These are phyloP conservation scores for Colletotrichum karsti DNA, from an alignment of 2,329 filamentous ascomycete genomes.

Conservation along the genomic window DNA sequence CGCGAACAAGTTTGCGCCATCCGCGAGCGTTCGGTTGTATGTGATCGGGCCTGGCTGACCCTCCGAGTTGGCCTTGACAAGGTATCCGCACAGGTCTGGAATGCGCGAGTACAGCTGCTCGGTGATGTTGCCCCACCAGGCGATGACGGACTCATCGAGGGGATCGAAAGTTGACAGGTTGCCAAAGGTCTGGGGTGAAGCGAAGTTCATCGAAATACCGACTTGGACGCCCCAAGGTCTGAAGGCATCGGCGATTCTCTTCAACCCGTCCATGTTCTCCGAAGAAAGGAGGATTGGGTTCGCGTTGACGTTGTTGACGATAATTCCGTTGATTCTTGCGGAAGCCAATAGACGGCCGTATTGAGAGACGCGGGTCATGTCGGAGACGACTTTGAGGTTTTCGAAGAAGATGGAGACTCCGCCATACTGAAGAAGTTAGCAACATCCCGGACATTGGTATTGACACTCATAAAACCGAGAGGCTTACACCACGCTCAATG, in stretches of 20 bases:
- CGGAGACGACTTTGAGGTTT: conserved; percentile 61
- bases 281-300: conserved; percentile 64
- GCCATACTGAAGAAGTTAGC: conserved; percentile 52
- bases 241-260: conserved; percentile 69
- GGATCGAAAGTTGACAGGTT: conserved; percentile 72
- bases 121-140: conserved; percentile 71
- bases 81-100: conserved; percentile 74
- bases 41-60: conserved; percentile 75
- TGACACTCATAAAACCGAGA: background rate
- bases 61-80: conserved; percentile 78
- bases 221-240: conserved; percentile 73
- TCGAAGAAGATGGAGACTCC: conserved; percentile 75
- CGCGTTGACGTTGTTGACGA: conserved; percentile 79
- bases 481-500: conserved; percentile 65
- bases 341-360: conserved; percentile 75
- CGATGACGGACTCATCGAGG: conserved; percentile 64
- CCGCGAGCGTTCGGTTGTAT: conserved; percentile 74
- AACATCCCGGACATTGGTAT: background rate
- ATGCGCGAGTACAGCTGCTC: conserved; percentile 66
- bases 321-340: conserved; percentile 70
- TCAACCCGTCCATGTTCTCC: conserved; percentile 68
- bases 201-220: conserved; percentile 75
- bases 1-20: conserved; percentile 76
- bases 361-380: conserved; percentile 66
- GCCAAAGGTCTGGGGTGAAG: conserved; percentile 65